Percentiles rank a stretch among this genome's conserved stretches.
These are phyloP conservation scores for Candida coquimbonensis DNA, from an alignment of 805 yeast species.

Conservation along the genomic window DNA sequence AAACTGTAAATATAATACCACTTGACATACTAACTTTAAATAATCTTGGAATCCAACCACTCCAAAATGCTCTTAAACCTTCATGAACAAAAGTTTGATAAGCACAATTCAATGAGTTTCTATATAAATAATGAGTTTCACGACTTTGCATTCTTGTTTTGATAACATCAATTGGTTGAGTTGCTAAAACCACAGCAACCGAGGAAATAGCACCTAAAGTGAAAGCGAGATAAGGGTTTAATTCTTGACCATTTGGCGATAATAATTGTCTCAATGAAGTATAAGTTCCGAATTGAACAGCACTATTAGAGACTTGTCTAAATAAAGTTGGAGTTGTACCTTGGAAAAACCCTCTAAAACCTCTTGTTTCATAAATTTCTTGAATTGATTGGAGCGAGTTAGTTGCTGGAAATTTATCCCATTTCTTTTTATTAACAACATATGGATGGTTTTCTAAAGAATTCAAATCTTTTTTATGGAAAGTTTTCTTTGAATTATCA, in stretches of 20 bases:
- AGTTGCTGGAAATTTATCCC: slow-evolving; percentile 46
- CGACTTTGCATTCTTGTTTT: slow-evolving; percentile 83
- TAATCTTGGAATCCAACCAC: slow-evolving; percentile 60
- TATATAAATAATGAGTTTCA: slow-evolving; percentile 50
- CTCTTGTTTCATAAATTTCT: slow-evolving; percentile 69
- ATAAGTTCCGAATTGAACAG: slow-evolving; percentile 80
- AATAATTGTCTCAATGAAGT: slow-evolving; percentile 67
- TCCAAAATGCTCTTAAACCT: slow-evolving; percentile 42
- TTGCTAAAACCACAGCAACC: slow-evolving; percentile 62
- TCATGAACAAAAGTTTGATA: slow-evolving; percentile 42
- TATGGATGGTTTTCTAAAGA: slow-evolving; percentile 22
- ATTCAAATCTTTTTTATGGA: slow-evolving; percentile 21
- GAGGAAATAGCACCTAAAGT: slow-evolving; percentile 58
- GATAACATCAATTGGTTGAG: slow-evolving; percentile 86
- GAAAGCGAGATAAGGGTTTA: slow-evolving; percentile 28
- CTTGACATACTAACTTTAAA: slow-evolving; percentile 67
- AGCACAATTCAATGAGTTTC: slow-evolving; percentile 53
- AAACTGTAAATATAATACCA: slow-evolving; percentile 58
- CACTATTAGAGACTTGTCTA: slow-evolving; percentile 72
- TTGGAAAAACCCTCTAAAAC: slow-evolving; percentile 69
- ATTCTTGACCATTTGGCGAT: slow-evolving; percentile 41
- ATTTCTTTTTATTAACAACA: slow-evolving; percentile 26
- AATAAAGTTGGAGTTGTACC: slow-evolving; percentile 79
- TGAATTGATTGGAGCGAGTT: slow-evolving; percentile 45
- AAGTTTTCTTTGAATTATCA: slow-evolving; percentile 19